Evolutionary conservation across 352 stramenopile genomes (phyloP), one percentile per base, ranked within the genome.

Genomic region (Hyaloperonospora arabidopsidis): DNA sequence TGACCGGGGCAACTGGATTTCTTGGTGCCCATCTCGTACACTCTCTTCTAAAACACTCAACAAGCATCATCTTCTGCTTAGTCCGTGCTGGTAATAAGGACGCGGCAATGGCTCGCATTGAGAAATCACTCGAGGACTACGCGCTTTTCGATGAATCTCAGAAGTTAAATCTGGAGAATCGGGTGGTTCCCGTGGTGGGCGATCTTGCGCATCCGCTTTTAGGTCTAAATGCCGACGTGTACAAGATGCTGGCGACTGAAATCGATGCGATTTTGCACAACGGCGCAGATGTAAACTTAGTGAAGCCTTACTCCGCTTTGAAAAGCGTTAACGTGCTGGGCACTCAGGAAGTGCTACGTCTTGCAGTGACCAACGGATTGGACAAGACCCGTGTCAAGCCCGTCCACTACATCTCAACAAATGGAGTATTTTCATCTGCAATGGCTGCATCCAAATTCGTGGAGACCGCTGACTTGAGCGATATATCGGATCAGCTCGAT

Each of bases 231-330:
- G 67, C 81, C n/a, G 57, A 80, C 38, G 81, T 72, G 47, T 97
- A 95, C 69, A 95, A 95, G 60, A 79, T 81, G 61, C 58, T 97
- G 15, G 79, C 83, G 17, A 84, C 72, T n/a, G 84, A 90, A 35
- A 74, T 96, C 28, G 88, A 97, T 46, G 84, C 84, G 15, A 93
- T 97, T 49, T 57, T 97, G 52, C 89, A 97, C 64, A 96, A 94
- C 62, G 89, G 83, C 18, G 89, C 89, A n/a, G 75, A 95, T 38
- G 89, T 97, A 15, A 95, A 95, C 57, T 63, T 97, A n/a, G 88
- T 94, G 17, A 93, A 95, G 54, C 82, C 87, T 11, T 97, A 95
- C 56, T 75, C 93, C 32, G 63, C 75, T 17, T 68, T 96, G 29
- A 92, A 91, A 56, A 77, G 81, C 34, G 76, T 84, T 15, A 97